Percentiles rank a stretch among this genome's conserved stretches.
Evolutionary conservation across 441 rosid species (phyloP).

Genomic region (Gossypium schwendimanii): DNA sequence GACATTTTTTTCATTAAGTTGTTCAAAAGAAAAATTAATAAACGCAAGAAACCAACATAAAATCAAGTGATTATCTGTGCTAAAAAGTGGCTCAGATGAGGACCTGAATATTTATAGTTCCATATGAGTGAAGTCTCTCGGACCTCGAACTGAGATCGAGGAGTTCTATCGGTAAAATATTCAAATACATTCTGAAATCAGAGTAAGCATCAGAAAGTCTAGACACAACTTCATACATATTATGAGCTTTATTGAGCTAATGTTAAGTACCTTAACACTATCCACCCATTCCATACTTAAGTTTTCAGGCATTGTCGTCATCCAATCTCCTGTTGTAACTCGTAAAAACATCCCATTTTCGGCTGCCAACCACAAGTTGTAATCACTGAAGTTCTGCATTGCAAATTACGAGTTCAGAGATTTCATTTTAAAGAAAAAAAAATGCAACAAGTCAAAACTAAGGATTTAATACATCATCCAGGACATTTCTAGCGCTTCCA

Average conservation of each 20-base stretch:
- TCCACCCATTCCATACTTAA: conserved; percentile 80
- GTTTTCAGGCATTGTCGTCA: conserved; percentile 83
- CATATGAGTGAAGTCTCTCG: conserved; percentile 25
- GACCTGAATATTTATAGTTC: conserved; percentile 72
- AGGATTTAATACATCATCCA: conserved; percentile 41
- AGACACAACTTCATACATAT: conserved; percentile 13
- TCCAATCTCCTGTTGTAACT: conserved; percentile 54
- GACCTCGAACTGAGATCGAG: conserved; percentile 63
- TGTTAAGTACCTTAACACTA: conserved; percentile 51
- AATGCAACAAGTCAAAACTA: background rate
- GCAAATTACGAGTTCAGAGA: conserved; percentile 10
- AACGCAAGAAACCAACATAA: background rate
- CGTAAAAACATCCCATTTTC: conserved; percentile 82
- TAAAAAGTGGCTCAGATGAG: background rate
- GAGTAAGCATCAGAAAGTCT: conserved; percentile 28
- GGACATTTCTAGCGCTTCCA: conserved; percentile 60
- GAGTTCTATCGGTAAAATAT: conserved; percentile 78
- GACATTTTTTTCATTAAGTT: conserved; percentile 1
- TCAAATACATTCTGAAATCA: conserved; percentile 71
- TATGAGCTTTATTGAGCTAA: background rate
- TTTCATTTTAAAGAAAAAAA: background rate
- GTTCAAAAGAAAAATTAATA: background rate
- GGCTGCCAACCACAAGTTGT: conserved; percentile 73
- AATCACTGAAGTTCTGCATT: conserved; percentile 59
- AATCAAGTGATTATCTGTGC: background rate